Conservation (phyloP, 148 eudicot genomes). For the Silene latifolia region DNA sequence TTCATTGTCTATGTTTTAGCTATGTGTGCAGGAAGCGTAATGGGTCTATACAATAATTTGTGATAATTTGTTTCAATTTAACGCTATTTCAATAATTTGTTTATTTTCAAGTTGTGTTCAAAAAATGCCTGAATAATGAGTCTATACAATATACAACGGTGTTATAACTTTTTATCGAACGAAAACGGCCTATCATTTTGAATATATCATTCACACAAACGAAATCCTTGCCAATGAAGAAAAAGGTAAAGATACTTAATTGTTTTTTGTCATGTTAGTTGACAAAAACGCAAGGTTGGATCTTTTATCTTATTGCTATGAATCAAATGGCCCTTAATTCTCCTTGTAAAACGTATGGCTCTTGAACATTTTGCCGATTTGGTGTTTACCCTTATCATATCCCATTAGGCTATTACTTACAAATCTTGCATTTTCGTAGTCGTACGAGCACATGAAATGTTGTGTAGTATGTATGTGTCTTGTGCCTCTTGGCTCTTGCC, state of each 20-base stretch:
- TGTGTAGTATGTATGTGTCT: background rate
- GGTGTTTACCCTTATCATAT: conserved; percentile 6
- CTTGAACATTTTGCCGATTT: background rate
- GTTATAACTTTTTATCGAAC: too few species aligned
- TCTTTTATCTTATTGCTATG: conserved; percentile 5
- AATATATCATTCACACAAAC: background rate
- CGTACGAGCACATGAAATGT: background rate
- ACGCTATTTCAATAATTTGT: too few species aligned
- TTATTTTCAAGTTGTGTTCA: too few species aligned
- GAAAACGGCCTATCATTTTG: too few species aligned
- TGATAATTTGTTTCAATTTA: too few species aligned
- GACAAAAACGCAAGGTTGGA: background rate
- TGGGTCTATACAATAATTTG: too few species aligned
- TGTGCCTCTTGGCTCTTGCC: too few species aligned
- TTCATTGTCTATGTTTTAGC: too few species aligned
- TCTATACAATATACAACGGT: too few species aligned
- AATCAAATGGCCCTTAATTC: conserved; percentile 4
- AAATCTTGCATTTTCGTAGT: background rate
- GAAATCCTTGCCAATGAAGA: background rate
- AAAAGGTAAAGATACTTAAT: conserved; percentile 11
- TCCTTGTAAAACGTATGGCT: conserved; percentile 11
- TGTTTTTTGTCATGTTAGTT: conserved; percentile 18
- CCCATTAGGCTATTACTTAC: background rate
- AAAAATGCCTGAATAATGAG: too few species aligned
- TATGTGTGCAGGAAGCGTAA: too few species aligned